A percentile compares a stretch with the other conserved stretches of the same genome.
phyloP scores from a whole-genome alignment of 2,329 filamentous ascomycete species.

The Penicillium sp. region DNA sequence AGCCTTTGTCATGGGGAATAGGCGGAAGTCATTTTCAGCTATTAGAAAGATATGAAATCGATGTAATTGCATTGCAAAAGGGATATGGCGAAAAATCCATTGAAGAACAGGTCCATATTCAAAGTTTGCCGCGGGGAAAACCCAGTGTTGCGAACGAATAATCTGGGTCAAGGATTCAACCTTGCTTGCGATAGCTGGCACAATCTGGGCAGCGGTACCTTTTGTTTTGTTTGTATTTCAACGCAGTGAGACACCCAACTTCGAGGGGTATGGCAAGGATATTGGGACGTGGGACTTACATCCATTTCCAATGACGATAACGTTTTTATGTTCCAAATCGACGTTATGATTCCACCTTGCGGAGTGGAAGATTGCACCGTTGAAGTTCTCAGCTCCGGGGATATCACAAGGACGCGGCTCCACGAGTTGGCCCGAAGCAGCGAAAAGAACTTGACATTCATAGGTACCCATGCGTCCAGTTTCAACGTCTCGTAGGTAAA shows the following conservation, averaged over 20 bases:
- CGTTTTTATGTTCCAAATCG: conserved; percentile 22
- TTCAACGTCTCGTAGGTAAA: conserved; percentile 22
- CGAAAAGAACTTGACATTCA: conserved; percentile 50
- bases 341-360: conserved; percentile 24
- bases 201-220: conserved; percentile 26
- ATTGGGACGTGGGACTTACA: too few relatives aligned
- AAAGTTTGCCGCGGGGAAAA: conserved; percentile 42
- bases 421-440: conserved; percentile 51
- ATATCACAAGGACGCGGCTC: conserved; percentile 46
- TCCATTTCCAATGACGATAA: conserved; percentile 28
- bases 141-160: conserved; percentile 56
- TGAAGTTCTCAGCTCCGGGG: conserved; percentile 20
- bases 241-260: too few relatives aligned
- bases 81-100: conserved; percentile 44
- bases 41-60: conserved; percentile 33
- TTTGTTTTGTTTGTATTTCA: not conserved
- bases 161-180: conserved; percentile 55
- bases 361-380: conserved; percentile 25
- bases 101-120: conserved; percentile 47
- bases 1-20: conserved; percentile 43
- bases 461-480: conserved; percentile 27
- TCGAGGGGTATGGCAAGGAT: too few relatives aligned
- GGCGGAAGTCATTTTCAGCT: conserved; percentile 20
- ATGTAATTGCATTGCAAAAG: conserved; percentile 42
- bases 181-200: conserved; percentile 32